Base-by-base conservation (phyloP, 371 early-diverging fungal species). In the Zychaea mexicana region DNA sequence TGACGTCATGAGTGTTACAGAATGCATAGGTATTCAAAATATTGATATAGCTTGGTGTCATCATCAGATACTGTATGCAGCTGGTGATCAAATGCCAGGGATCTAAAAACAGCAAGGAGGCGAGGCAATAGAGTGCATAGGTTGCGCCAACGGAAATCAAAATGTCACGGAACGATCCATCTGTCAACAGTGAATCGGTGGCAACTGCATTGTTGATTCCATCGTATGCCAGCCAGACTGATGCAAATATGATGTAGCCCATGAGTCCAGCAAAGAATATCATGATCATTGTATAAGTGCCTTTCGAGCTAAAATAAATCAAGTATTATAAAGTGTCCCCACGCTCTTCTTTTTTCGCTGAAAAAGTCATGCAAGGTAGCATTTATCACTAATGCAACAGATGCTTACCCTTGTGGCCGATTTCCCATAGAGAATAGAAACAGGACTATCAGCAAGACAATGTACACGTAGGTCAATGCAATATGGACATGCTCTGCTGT, bases 41-140 rank as follows among this genome's bases (percentile, higher is more conserved):
- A 76, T 96, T 97, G 62, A 94, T 81, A 47, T 87, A 89, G 13
- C 81, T 84, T 10, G 97, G 96, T 67, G 94, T 71, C 71, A 97
- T 75, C 64, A 93, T 77, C 64, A 94, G 72, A 73, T 98, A 97
- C 74, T 94, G 95, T 24, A 92, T 4, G 56, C 94, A 88, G 36
- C 88, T 90, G 2, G 94, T 95, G 47, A 98, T 67, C 94, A 96
- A 94, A 72, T 98, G 98, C 95, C 94, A 95, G 15, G 96, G 95
- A 72, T 98, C 96, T 22, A 94, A 70, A 72, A 92, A 91, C 59
- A 95, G 57, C 33, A 94, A 46, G 21, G 88, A 86, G 1, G 90
- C 64, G 19, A 96, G 15, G 19, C 94, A 64, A 77, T 93, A 98
- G 13, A 98, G 60, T 1, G 93, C 95, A 69, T 90, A 93, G 1